These are phyloP conservation scores for Pythium graminicola DNA, from an alignment of 352 stramenopile species.

Conservation along the genomic window DNA sequence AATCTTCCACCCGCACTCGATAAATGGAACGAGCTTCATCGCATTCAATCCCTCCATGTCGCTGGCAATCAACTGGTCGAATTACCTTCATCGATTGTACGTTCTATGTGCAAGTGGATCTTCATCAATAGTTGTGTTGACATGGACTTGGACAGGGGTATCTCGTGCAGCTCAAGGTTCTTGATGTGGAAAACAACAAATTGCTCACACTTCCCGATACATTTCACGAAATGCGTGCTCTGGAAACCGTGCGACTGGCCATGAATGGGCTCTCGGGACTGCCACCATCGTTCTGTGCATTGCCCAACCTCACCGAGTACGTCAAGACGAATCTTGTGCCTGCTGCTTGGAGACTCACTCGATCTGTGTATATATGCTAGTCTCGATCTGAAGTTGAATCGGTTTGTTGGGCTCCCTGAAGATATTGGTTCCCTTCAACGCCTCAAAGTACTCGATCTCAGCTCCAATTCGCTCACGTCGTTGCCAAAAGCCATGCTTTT, in stretches of 20 bases:
- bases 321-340: neutral
- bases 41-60: slow-evolving; percentile 39
- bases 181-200: slow-evolving; percentile 71
- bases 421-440: slow-evolving; percentile 38
- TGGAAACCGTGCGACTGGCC: slow-evolving; percentile 40
- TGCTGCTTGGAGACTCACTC: neutral
- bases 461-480: slow-evolving; percentile 44
- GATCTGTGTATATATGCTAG: slow-evolving; percentile 13
- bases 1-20: slow-evolving; percentile 46
- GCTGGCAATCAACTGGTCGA: slow-evolving; percentile 57
- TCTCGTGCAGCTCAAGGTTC: slow-evolving; percentile 42
- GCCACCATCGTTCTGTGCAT: slow-evolving; percentile 42
- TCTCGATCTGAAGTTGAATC: slow-evolving; percentile 72
- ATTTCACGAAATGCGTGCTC: slow-evolving; percentile 39
- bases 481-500: slow-evolving; percentile 46
- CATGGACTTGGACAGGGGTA: slow-evolving; percentile 33
- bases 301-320: slow-evolving; percentile 50
- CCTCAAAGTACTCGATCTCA: slow-evolving; percentile 44
- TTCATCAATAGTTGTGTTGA: neutral
- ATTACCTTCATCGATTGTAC: slow-evolving; percentile 56
- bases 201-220: slow-evolving; percentile 46
- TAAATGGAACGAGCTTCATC: slow-evolving; percentile 37
- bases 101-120: slow-evolving; percentile 11
- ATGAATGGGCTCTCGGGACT: slow-evolving; percentile 56
- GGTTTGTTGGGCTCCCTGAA: slow-evolving; percentile 36